Evolutionary conservation across 108 stramenopile species (phyloP).

Genomic region (Skeletonema grethae): DNA sequence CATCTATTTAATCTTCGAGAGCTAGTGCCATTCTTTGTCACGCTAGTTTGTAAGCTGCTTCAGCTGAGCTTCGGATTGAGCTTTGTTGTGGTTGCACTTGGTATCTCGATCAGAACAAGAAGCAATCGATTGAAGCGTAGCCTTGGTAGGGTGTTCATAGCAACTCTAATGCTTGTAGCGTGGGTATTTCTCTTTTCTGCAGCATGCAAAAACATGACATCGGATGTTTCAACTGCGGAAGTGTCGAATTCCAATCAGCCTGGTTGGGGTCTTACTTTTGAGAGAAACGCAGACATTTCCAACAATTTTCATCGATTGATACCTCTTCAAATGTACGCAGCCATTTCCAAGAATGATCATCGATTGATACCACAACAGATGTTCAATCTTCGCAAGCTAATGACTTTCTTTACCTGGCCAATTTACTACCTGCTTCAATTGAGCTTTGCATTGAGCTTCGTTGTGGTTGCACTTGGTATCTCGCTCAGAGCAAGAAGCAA

Average conservation of each 20-base stretch:
- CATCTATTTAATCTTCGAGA: background rate
- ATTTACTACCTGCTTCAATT: background rate
- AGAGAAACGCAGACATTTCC: background rate
- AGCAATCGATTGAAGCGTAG: background rate
- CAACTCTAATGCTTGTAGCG: background rate
- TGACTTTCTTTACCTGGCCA: background rate
- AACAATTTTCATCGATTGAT: background rate
- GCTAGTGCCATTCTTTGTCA: background rate
- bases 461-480: background rate
- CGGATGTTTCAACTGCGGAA: background rate
- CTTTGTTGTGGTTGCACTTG: background rate
- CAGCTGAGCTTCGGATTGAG: background rate
- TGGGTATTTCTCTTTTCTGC: background rate
- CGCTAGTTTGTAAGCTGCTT: background rate
- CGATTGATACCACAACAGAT: background rate
- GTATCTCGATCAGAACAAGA: background rate
- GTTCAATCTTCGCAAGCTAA: background rate
- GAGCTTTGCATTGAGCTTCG: background rate
- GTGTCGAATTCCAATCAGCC: background rate
- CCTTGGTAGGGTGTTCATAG: background rate
- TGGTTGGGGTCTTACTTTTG: background rate
- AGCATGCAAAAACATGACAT: background rate
- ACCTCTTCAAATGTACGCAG: too few species aligned
- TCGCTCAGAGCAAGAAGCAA: constrained; percentile 1
- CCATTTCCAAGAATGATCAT: too few species aligned